phyloP scores from a whole-genome alignment of 352 stramenopile genomes.

The Phytopythium boreale region DNA sequence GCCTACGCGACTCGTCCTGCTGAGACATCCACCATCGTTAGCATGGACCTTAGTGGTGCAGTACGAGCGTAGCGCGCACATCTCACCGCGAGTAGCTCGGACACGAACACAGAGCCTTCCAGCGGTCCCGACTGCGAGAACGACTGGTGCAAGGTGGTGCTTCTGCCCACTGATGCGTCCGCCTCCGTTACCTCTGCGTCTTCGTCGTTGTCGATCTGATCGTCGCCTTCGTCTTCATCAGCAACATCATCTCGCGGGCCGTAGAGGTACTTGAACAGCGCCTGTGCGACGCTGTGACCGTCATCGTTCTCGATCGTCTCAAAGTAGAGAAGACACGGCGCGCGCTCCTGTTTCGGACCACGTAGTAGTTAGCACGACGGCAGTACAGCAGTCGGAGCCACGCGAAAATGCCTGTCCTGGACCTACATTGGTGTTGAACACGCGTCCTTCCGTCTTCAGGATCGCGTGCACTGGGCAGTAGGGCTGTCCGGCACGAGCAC shows the following conservation, averaged over 20 bases:
- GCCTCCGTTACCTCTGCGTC: neutral
- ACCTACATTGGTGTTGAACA: conserved; percentile 78
- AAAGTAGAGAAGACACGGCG: conserved; percentile 74
- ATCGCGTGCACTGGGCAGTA: conserved; percentile 65
- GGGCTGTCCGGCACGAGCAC: conserved; percentile 17
- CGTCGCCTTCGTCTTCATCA: conserved; percentile 5
- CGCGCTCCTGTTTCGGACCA: conserved; percentile 44
- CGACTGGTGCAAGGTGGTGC: conserved; percentile 5
- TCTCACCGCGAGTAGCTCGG: conserved; percentile 24
- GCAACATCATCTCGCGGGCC: conserved; percentile 22
- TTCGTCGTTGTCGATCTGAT: conserved; percentile 5
- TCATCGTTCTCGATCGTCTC: conserved; percentile 46
- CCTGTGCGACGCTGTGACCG: conserved; percentile 54
- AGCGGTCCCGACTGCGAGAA: neutral
- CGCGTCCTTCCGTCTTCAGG: conserved; percentile 58
- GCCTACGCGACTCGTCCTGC: conserved; percentile 38
- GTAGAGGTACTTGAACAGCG: conserved; percentile 63
- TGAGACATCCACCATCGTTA: neutral
- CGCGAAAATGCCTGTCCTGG: neutral
- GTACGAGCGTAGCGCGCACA: neutral
- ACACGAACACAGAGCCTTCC: conserved; percentile 21
- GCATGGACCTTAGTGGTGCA: neutral
- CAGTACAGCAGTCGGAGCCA: neutral
- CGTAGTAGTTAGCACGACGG: neutral
- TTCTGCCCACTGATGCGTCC: neutral